These are phyloP conservation scores for Plasmodium malariae DNA, from an alignment of 169 alveolate species.

Conservation along the genomic window DNA sequence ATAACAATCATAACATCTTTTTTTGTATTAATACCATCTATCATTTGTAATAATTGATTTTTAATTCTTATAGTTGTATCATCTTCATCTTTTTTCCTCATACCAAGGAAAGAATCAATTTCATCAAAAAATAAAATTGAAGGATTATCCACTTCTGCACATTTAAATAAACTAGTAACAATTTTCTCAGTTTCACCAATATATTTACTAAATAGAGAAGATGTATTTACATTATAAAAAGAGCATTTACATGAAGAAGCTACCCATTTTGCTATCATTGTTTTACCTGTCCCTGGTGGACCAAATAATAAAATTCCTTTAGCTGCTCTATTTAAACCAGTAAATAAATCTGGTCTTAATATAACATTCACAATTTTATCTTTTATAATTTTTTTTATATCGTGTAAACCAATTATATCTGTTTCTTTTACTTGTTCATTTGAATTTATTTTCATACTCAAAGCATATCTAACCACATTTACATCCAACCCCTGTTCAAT, in stretches of 20 bases:
- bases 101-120: conserved; percentile 94
- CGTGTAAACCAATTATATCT: conserved; percentile 84
- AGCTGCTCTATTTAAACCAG: conserved; percentile 91
- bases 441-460: conserved; percentile 61
- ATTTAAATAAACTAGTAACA: conserved; percentile 91
- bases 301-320: conserved; percentile 91
- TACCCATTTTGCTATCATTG: conserved; percentile 93
- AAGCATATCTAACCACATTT: conserved; percentile 40
- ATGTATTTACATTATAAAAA: conserved; percentile 94
- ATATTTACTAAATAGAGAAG: conserved; percentile 93
- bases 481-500: conserved; percentile 53
- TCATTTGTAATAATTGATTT: conserved; percentile 93
- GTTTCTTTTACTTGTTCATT: conserved; percentile 77
- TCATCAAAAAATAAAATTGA: conserved; percentile 96
- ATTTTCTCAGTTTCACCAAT: conserved; percentile 96
- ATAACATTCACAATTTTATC: conserved; percentile 90
- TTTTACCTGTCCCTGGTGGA: conserved; percentile 93
- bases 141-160: conserved; percentile 92
- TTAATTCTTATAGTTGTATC: conserved; percentile 93
- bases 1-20: conserved; percentile 87
- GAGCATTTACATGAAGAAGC: conserved; percentile 94
- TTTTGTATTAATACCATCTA: conserved; percentile 94
- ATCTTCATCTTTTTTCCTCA: conserved; percentile 92
- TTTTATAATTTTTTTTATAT: conserved; percentile 85
- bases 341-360: conserved; percentile 89